These are phyloP conservation scores for Gonapodya sp. DNA, from an alignment of 192 early-diverging fungal genomes.

Conservation along the genomic window DNA sequence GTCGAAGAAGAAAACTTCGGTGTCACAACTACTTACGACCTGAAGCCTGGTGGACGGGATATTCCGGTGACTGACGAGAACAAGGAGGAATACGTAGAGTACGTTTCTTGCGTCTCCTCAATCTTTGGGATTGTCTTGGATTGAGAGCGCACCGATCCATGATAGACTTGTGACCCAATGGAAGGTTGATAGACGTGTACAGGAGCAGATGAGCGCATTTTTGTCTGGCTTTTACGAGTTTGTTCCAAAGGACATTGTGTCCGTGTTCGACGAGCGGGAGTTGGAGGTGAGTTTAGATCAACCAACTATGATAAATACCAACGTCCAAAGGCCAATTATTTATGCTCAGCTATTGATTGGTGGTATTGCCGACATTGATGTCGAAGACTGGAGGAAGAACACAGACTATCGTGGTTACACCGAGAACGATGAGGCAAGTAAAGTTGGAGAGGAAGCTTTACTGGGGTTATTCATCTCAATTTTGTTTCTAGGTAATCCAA, in stretches of 20 bases:
- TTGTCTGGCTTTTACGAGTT: conserved; percentile 89
- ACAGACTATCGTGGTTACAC: conserved; percentile 96
- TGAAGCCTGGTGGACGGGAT: conserved; percentile 78
- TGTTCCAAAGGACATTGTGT: conserved; percentile 88
- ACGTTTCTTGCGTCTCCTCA: conserved; percentile 4
- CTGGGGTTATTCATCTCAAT: neutral
- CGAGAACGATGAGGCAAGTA: conserved; percentile 90
- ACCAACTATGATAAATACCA: no score
- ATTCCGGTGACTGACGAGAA: conserved; percentile 94
- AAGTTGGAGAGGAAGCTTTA: neutral
- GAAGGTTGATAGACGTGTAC: conserved; percentile 78
- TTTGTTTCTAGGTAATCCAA: neutral
- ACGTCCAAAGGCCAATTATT: no score
- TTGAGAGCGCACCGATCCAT: no score
- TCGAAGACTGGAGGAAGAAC: conserved; percentile 98
- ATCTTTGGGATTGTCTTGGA: neutral
- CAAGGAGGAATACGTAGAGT: conserved; percentile 91
- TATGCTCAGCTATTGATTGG: conserved; percentile 74
- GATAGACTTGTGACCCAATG: conserved; percentile 67
- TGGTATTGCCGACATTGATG: conserved; percentile 90
- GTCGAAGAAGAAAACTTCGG: conserved; percentile 93
- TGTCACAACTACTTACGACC: conserved; percentile 60
- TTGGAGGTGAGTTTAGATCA: conserved; percentile 54
- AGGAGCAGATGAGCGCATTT: conserved; percentile 96
- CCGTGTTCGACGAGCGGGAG: conserved; percentile 96